These are phyloP conservation scores for Xylaria venustula DNA, from an alignment of 495 filamentous ascomycete genomes.

Conservation along the genomic window DNA sequence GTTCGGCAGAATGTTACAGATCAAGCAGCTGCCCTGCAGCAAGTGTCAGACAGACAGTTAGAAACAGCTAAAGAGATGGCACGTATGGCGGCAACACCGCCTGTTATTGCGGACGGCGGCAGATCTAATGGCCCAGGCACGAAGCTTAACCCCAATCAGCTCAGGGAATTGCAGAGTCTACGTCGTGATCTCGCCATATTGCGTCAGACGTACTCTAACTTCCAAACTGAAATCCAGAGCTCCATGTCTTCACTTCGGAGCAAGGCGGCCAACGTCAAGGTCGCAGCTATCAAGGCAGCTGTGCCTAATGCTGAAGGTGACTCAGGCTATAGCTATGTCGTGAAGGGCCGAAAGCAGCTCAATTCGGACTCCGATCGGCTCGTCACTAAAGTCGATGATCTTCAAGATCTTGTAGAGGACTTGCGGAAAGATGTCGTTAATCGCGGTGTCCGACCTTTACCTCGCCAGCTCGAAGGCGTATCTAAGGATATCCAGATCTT, in stretches of 20 bases:
- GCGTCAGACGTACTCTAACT: constrained; percentile 88
- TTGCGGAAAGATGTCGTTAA: constrained; percentile 94
- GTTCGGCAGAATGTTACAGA: constrained; percentile 76
- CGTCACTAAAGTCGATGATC: constrained; percentile 87
- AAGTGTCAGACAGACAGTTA: constrained; percentile 88
- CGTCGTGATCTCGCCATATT: constrained; percentile 90
- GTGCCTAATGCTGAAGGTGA: constrained; percentile 65
- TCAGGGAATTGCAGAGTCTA: constrained; percentile 75
- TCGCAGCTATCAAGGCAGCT: constrained; percentile 64
- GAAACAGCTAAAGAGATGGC: constrained; percentile 90
- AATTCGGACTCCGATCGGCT: constrained; percentile 81
- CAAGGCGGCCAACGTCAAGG: constrained; percentile 79
- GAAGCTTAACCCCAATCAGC: constrained; percentile 50
- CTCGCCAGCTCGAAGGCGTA: constrained; percentile 84
- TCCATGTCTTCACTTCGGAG: constrained; percentile 80
- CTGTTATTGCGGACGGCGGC: constrained; percentile 42
- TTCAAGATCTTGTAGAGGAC: constrained; percentile 95
- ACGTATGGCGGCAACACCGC: constrained; percentile 68
- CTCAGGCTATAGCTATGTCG: constrained; percentile 78
- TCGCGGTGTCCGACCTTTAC: constrained; percentile 87
- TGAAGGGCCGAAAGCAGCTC: constrained; percentile 79
- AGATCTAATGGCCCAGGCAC: constrained; percentile 27
- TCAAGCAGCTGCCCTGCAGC: constrained; percentile 74
- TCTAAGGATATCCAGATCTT: constrained; percentile 80
- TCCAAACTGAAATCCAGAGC: constrained; percentile 80